phyloP scores from a whole-genome alignment of 345 rosid species.

The Citrus inodora region DNA sequence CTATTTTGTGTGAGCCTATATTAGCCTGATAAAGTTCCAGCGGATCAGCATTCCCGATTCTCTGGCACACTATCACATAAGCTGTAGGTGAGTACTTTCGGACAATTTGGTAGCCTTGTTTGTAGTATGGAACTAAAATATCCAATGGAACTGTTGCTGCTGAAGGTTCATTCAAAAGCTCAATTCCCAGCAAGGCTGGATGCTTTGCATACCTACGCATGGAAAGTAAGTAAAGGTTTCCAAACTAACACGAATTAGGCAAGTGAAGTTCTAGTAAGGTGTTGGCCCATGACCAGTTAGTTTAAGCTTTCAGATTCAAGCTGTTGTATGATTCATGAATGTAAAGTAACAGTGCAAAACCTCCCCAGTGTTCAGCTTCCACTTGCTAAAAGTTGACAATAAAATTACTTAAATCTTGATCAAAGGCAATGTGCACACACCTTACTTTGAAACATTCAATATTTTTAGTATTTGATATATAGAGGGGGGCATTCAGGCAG shows the following conservation, averaged over 20 bases:
- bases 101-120: conserved; percentile 56
- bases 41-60: conserved; percentile 75
- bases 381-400: background rate
- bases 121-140: conserved; percentile 51
- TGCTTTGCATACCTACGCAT: conserved; percentile 51
- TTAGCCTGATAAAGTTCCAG: conserved; percentile 62
- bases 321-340: background rate
- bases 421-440: background rate
- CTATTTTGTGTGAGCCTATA: conserved; percentile 51
- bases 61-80: conserved; percentile 67
- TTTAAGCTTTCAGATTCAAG: conserved; percentile 3
- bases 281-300: background rate
- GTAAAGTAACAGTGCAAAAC: background rate
- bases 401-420: background rate
- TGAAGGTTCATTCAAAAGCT: conserved; percentile 74
- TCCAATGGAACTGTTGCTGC: conserved; percentile 58
- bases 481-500: background rate
- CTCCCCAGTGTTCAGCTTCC: background rate
- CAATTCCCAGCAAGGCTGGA: conserved; percentile 63
- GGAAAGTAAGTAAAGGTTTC: background rate
- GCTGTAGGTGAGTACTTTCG: conserved; percentile 50
- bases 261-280: background rate
- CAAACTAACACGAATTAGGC: background rate
- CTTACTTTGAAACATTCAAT: background rate
- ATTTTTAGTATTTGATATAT: background rate